Evolutionary conservation across 768 basidiomycete species (phyloP).

Genomic region (Dioszegia crocea): DNA sequence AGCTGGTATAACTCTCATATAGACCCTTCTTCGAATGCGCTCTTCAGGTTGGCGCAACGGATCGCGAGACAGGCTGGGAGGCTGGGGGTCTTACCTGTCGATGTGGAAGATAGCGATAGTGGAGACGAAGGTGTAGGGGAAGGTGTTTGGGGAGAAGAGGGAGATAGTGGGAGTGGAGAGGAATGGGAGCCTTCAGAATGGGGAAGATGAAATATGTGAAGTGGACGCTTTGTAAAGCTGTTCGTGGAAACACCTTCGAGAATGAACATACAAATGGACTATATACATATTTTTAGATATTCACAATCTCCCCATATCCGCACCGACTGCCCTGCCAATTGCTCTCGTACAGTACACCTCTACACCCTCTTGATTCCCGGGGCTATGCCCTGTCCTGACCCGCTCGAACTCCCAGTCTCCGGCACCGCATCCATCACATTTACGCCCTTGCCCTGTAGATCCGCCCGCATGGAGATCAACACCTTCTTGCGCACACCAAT

Average conservation of each 20-base stretch:
- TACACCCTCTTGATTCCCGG: background rate
- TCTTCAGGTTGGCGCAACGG: slow-evolving; percentile 23
- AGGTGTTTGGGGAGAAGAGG: slow-evolving; percentile 1
- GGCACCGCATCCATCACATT: background rate
- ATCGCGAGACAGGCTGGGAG: slow-evolving; percentile 27
- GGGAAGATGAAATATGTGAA: slow-evolving; percentile 17
- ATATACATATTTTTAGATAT: no score
- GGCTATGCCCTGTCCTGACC: background rate
- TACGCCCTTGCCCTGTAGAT: slow-evolving; percentile 16
- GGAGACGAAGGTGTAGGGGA: slow-evolving; percentile 8
- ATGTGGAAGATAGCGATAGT: slow-evolving; percentile 7
- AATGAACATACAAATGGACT: no score
- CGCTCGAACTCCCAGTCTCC: background rate
- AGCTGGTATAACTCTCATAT: slow-evolving; percentile 41
- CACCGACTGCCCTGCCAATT: background rate
- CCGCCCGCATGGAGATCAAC: slow-evolving; percentile 33
- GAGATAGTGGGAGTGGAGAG: slow-evolving; percentile 17
- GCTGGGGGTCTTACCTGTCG: slow-evolving; percentile 31
- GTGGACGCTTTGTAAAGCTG: no score
- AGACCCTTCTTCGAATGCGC: slow-evolving; percentile 29
- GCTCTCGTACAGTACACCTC: no score
- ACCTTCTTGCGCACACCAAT: slow-evolving; percentile 51
- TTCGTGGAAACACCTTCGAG: no score
- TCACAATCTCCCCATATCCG: background rate
- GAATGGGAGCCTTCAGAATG: slow-evolving; percentile 33